Percentiles rank a stretch among this genome's conserved stretches.
phyloP scores from a whole-genome alignment of 225 moss, liverwort and hornwort species.

The Pseudisothecium myosuroides region DNA sequence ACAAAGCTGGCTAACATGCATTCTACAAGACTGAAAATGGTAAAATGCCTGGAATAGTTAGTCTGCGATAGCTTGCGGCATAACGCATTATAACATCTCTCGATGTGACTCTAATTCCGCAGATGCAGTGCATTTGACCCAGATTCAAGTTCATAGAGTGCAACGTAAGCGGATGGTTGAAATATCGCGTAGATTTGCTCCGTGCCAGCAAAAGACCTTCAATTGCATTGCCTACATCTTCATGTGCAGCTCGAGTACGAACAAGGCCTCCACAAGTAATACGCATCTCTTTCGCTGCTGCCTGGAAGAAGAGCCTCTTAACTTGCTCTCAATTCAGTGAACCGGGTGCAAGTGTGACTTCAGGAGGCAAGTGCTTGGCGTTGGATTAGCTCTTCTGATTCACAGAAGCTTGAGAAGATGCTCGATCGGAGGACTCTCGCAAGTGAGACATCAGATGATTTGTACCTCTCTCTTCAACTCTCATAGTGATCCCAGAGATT shows the following conservation, averaged over 20 bases:
- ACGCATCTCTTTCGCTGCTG: not conserved
- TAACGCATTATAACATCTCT: not conserved
- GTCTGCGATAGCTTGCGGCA: not conserved
- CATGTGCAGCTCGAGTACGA: not conserved
- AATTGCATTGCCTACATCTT: not conserved
- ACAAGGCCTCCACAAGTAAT: not conserved
- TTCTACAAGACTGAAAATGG: not conserved
- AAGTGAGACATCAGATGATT: slow-evolving; percentile 16
- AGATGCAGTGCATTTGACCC: not conserved
- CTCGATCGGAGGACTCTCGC: slow-evolving; percentile 18
- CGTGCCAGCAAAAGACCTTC: not conserved
- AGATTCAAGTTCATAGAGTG: not conserved
- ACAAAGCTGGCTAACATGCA: not conserved
- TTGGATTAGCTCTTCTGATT: slow-evolving; percentile 23
- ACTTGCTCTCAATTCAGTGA: not conserved
- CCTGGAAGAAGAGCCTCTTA: not conserved
- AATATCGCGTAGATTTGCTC: not conserved
- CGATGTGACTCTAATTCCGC: not conserved
- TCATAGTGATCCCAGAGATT: slow-evolving; percentile 63
- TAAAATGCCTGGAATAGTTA: not conserved
- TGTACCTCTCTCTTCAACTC: slow-evolving; percentile 59
- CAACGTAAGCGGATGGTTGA: not conserved
- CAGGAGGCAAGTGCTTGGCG: not conserved
- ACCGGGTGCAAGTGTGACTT: not conserved
- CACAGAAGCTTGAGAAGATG: slow-evolving; percentile 10